Evolutionary conservation across 345 rosid species (phyloP).

Genomic region (Isatis tinctoria): DNA sequence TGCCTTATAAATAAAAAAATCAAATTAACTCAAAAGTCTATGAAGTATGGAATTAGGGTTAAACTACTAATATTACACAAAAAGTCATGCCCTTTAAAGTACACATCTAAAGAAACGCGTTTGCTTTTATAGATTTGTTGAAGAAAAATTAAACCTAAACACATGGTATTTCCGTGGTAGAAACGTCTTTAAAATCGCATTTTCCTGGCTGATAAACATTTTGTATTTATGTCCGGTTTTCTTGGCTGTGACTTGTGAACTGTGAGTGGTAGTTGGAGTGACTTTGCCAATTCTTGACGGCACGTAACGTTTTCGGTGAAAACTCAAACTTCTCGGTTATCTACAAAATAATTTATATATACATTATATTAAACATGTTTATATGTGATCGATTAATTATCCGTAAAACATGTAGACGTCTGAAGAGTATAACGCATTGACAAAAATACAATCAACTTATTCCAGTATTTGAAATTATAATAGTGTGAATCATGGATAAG

Average conservation of each 20-base stretch:
- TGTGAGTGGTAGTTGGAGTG: conserved; percentile 23
- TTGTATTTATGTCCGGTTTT: neutral
- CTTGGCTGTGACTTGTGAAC: conserved; percentile 17
- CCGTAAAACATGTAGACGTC: neutral
- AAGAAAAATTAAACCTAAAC: conserved; percentile 1
- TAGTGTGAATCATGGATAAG: neutral
- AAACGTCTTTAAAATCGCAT: neutral
- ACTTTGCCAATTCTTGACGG: conserved; percentile 31
- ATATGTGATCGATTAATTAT: no score
- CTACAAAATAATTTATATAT: neutral
- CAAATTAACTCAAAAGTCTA: conserved; percentile 1
- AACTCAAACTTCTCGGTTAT: conserved; percentile 23
- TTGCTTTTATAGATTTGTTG: conserved; percentile 25
- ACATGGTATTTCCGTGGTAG: neutral
- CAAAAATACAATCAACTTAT: neutral
- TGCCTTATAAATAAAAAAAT: neutral
- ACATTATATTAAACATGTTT: no score
- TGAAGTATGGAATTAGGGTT: neutral
- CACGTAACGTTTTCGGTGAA: conserved; percentile 10
- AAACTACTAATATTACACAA: neutral
- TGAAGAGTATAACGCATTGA: neutral
- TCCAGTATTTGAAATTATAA: neutral
- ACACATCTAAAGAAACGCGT: conserved; percentile 17
- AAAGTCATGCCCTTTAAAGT: neutral
- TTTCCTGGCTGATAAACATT: neutral